phyloP scores from a whole-genome alignment of 2,329 filamentous ascomycete genomes.

The Aschersonia sp. region DNA sequence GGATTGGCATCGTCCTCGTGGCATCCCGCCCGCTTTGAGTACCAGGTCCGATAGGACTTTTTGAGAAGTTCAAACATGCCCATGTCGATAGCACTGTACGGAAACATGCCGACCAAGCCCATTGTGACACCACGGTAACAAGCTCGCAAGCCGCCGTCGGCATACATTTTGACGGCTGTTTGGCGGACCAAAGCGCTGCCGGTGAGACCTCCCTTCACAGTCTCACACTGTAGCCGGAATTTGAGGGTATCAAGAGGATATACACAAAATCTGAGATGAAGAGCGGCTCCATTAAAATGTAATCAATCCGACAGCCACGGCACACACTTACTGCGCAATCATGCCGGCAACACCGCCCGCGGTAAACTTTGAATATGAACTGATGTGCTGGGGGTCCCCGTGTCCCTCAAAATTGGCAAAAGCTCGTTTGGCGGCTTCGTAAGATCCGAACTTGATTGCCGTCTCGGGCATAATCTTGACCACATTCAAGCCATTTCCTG shows the following conservation, averaged over 20 bases:
- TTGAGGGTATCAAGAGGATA: conserved; percentile 84
- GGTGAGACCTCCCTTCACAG: conserved; percentile 68
- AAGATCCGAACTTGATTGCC: conserved; percentile 94
- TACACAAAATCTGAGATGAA: conserved; percentile 55
- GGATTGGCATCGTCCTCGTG: conserved; percentile 74
- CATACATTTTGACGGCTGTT: conserved; percentile 79
- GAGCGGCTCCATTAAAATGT: no score
- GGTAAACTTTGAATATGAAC: conserved; percentile 74
- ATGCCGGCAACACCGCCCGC: conserved; percentile 87
- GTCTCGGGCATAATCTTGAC: conserved; percentile 98
- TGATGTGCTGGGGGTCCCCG: conserved; percentile 63
- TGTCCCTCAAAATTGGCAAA: conserved; percentile 82
- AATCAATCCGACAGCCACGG: background rate
- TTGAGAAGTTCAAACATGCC: conserved; percentile 93
- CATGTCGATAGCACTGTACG: conserved; percentile 92
- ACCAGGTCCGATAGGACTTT: conserved; percentile 51
- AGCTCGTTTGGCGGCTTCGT: conserved; percentile 83
- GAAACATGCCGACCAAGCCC: conserved; percentile 92
- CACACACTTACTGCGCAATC: conserved; percentile 61
- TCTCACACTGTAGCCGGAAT: conserved; percentile 81
- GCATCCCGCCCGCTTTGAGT: conserved; percentile 52
- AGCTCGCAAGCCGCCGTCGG: conserved; percentile 54
- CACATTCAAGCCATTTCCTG: conserved; percentile 86
- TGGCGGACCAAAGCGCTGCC: conserved; percentile 72
- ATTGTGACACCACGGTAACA: conserved; percentile 91